phyloP scores from a whole-genome alignment of 1,284 basidiomycete species.

The Stygiomarasmius scandens region DNA sequence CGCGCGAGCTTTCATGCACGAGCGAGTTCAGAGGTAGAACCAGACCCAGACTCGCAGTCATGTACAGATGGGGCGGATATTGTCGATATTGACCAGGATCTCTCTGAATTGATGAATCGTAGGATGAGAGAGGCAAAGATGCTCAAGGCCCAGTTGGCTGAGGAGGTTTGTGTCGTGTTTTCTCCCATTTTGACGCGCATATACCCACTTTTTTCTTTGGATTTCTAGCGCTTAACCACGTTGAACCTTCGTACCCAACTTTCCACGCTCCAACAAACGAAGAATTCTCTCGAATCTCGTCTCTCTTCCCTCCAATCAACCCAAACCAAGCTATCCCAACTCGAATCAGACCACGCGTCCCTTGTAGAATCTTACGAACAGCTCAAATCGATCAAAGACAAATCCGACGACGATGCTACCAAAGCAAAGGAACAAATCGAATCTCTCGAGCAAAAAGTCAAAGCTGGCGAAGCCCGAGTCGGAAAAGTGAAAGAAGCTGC shows the following conservation, averaged over 20 bases:
- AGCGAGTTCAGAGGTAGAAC: no score
- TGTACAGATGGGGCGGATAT: no score
- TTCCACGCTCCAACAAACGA: neutral
- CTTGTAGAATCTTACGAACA: no score
- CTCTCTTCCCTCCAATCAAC: no score
- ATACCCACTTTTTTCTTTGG: neutral
- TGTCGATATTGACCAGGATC: conserved; percentile 6
- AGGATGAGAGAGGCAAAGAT: conserved; percentile 18
- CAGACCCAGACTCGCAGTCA: no score
- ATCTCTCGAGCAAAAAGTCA: conserved; percentile 7
- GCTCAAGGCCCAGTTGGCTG: conserved; percentile 15
- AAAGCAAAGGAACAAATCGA: no score
- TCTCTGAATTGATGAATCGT: conserved; percentile 17
- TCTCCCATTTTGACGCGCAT: neutral
- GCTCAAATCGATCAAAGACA: no score
- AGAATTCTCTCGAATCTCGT: conserved; percentile 1
- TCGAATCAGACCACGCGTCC: no score
- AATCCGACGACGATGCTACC: no score
- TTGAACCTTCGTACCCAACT: conserved; percentile 14
- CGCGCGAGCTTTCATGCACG: no score
- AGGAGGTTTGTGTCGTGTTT: conserved; percentile 14
- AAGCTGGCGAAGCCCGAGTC: conserved; percentile 10
- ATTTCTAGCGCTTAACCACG: conserved; percentile 4
- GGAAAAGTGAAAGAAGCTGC: conserved; percentile 16
- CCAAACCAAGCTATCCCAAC: no score